phyloP scores from a whole-genome alignment of 352 stramenopile species.

The Phytophthora pseudosyringae region DNA sequence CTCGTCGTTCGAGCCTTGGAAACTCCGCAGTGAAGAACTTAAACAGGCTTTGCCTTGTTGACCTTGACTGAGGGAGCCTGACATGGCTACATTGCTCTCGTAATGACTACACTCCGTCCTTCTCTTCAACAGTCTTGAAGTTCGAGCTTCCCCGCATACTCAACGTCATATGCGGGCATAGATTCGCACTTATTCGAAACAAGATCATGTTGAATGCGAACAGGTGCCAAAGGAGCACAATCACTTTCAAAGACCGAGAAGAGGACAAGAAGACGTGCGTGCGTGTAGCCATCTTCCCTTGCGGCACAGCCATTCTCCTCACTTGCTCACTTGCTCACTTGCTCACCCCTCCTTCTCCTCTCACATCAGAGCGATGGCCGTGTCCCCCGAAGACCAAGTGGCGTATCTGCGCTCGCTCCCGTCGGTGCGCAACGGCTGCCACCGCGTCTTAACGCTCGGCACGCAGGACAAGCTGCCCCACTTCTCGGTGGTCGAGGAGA shows the following conservation, averaged over 20 bases:
- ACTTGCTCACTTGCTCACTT: background rate
- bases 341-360: too few species aligned
- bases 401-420: constrained; percentile 72
- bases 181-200: constrained; percentile 9
- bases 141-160: constrained; percentile 9
- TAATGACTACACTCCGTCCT: constrained; percentile 11
- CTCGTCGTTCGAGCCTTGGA: background rate
- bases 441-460: constrained; percentile 65
- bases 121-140: constrained; percentile 13
- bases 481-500: constrained; percentile 65
- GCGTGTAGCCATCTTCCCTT: background rate
- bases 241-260: background rate
- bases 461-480: constrained; percentile 57
- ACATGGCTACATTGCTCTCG: constrained; percentile 4
- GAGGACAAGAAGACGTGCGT: background rate
- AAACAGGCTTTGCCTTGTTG: too few species aligned
- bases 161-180: constrained; percentile 9
- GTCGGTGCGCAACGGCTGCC: constrained; percentile 74
- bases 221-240: background rate
- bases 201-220: constrained; percentile 33
- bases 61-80: too few species aligned
- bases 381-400: constrained; percentile 42
- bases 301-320: background rate
- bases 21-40: too few species aligned
- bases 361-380: constrained; percentile 2